Base-by-base conservation (phyloP, 352 stramenopile genomes). In the Pythium vanterpoolii region DNA sequence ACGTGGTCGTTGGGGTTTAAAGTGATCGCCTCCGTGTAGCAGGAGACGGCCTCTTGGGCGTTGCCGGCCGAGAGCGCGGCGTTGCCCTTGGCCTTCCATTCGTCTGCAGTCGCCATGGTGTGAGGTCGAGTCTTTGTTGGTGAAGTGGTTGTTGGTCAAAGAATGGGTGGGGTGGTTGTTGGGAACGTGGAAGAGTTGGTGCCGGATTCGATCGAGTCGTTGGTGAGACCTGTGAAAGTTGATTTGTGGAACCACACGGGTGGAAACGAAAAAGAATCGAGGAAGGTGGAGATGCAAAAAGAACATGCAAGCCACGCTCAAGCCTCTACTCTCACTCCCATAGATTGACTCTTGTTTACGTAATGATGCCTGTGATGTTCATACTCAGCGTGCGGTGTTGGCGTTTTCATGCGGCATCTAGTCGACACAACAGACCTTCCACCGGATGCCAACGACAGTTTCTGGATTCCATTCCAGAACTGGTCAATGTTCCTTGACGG, bases 21-120 rank as follows among this genome's bases (percentile, higher is more conserved):
- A 36, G 90, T 89, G 63, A 99, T 99, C 52, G 97, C 97, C 66
- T 98, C 74, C 26, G 95, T 96, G 85, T 99, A 99, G 66, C 88
- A 91, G 55, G 95, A 76, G 34, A 99, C 98, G 28, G 98, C 97
- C 58, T 98, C 87, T 31, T 97, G 87, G 39, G 91, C 83, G 62
- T 99, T 95, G 51, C 96, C 93, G 3, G 78, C 80, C 71, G 96
- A 88, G 49, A 99, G 81, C 36, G 94, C 94, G 14, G 86, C 88
- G 69, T 99, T 99, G 63, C 97, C 97, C 69, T 97, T 89, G 23
- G 86, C 91, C 79, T 99, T 99, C 81, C 78, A 90, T 42, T 73
- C 72, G 23, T 73, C 77, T 47, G 77, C 79, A 49, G 73, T 60
- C 31, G 48, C 40, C 63, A 69, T 69, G 55, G 23, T 60, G 40